Evolutionary conservation across 1,284 basidiomycete species (phyloP).

Genomic region (Ganoderma sinense): DNA sequence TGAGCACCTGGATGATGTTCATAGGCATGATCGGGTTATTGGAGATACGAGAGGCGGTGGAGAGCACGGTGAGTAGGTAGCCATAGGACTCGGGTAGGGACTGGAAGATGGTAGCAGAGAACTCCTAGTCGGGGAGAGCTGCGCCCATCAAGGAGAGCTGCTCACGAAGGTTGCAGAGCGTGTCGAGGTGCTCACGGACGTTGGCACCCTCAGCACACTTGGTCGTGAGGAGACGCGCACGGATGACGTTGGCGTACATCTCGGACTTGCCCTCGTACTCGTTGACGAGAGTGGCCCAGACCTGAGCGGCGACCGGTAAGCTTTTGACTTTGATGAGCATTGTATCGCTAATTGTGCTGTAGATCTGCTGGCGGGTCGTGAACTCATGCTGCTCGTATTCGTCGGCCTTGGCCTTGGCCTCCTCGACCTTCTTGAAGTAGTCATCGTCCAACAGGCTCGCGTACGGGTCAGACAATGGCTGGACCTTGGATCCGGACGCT

Average conservation of each 20-base stretch:
- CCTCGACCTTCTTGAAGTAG: slow-evolving; percentile 19
- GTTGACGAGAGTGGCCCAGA: slow-evolving; percentile 17
- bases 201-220: slow-evolving; percentile 28
- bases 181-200: slow-evolving; percentile 34
- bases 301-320: slow-evolving; percentile 5
- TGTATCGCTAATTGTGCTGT: slow-evolving; percentile 17
- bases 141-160: slow-evolving; percentile 29
- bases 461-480: slow-evolving; percentile 1
- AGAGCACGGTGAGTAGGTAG: slow-evolving; percentile 18
- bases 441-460: slow-evolving; percentile 14
- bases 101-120: slow-evolving; percentile 33
- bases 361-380: slow-evolving; percentile 14
- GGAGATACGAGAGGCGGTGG: slow-evolving; percentile 21
- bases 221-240: slow-evolving; percentile 12
- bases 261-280: slow-evolving; percentile 18
- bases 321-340: slow-evolving; percentile 17
- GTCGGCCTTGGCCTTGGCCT: slow-evolving; percentile 17
- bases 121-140: slow-evolving; percentile 33
- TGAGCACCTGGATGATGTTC: slow-evolving; percentile 24
- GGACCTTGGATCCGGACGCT: background rate
- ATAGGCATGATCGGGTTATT: slow-evolving; percentile 24
- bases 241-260: slow-evolving; percentile 18
- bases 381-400: slow-evolving; percentile 17
- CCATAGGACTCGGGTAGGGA: slow-evolving; percentile 32
- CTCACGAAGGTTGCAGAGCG: slow-evolving; percentile 29